Evolutionary conservation across 1,284 basidiomycete species (phyloP).

Genomic region (Limonomyces culmigenus): DNA sequence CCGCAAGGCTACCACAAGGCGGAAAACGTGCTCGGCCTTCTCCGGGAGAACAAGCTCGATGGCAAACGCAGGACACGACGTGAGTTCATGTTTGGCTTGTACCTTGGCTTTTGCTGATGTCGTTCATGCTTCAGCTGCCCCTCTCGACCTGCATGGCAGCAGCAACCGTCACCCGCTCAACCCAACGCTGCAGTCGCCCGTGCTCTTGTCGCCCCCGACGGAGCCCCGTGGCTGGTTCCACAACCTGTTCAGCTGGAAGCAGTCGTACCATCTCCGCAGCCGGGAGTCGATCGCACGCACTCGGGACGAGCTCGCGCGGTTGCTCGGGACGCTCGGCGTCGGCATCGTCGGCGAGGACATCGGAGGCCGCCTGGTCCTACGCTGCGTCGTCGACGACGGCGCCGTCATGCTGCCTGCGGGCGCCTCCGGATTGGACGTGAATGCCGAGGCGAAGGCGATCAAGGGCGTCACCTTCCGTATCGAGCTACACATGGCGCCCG

Average conservation of each 20-base stretch:
- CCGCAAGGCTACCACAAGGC: no score
- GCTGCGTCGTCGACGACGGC: slow-evolving; percentile 45
- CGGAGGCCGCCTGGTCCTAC: slow-evolving; percentile 7
- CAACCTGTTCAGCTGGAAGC: slow-evolving; percentile 62
- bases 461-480: slow-evolving; percentile 45
- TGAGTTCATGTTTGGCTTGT: background rate
- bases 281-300: slow-evolving; percentile 43
- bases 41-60: no score
- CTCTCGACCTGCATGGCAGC: no score
- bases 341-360: slow-evolving; percentile 31
- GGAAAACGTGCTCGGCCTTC: no score
- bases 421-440: no score
- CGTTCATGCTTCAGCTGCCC: background rate
- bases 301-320: slow-evolving; percentile 40
- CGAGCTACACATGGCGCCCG: slow-evolving; percentile 33
- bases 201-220: slow-evolving; percentile 39
- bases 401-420: slow-evolving; percentile 17
- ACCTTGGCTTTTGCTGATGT: background rate
- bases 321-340: slow-evolving; percentile 57
- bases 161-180: no score
- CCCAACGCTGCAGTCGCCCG: no score
- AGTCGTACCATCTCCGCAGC: slow-evolving; percentile 57
- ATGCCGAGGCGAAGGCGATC: slow-evolving; percentile 25
- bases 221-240: slow-evolving; percentile 76
- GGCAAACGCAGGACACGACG: no score